Evolutionary conservation across 2,329 filamentous ascomycete genomes (phyloP).

Genomic region (Fusarium denticulatum): DNA sequence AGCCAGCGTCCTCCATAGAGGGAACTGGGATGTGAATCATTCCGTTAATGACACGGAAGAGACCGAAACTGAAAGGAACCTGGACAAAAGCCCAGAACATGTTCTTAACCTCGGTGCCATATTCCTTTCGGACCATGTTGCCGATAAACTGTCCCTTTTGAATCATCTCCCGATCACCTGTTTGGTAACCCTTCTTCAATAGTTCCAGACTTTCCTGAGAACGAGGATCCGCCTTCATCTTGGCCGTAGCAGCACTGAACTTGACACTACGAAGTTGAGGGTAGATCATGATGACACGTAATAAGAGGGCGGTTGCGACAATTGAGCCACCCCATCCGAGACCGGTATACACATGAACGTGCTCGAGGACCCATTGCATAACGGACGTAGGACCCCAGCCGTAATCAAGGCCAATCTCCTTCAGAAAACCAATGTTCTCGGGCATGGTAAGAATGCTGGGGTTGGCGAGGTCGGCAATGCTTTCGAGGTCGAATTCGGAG

Average conservation of each 20-base stretch:
- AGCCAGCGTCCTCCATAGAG: slow-evolving; percentile 74
- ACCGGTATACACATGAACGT: slow-evolving; percentile 79
- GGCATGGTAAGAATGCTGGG: slow-evolving; percentile 68
- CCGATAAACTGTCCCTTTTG: slow-evolving; percentile 49
- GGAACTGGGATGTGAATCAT: slow-evolving; percentile 86
- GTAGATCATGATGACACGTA: slow-evolving; percentile 74
- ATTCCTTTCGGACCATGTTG: slow-evolving; percentile 51
- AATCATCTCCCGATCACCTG: slow-evolving; percentile 57
- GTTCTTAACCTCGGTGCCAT: slow-evolving; percentile 47
- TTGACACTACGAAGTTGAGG: slow-evolving; percentile 57
- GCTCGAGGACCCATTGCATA: slow-evolving; percentile 82
- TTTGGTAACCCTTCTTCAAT: slow-evolving; percentile 56
- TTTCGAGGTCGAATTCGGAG: slow-evolving; percentile 48
- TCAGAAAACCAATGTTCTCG: slow-evolving; percentile 83
- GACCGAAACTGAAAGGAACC: slow-evolving; percentile 79
- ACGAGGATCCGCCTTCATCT: slow-evolving; percentile 64
- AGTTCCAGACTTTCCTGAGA: slow-evolving; percentile 60
- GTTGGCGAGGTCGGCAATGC: slow-evolving; percentile 50
- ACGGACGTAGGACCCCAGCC: slow-evolving; percentile 81
- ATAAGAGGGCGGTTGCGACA: slow-evolving; percentile 67
- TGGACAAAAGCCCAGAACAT: slow-evolving; percentile 55
- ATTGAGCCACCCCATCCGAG: slow-evolving; percentile 87
- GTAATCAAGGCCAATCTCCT: slow-evolving; percentile 85
- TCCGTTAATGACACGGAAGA: slow-evolving; percentile 78
- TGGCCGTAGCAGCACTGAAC: slow-evolving; percentile 65